Evolutionary conservation across 108 stramenopile genomes (phyloP).

Genomic region (Cyclotella kingstonii): DNA sequence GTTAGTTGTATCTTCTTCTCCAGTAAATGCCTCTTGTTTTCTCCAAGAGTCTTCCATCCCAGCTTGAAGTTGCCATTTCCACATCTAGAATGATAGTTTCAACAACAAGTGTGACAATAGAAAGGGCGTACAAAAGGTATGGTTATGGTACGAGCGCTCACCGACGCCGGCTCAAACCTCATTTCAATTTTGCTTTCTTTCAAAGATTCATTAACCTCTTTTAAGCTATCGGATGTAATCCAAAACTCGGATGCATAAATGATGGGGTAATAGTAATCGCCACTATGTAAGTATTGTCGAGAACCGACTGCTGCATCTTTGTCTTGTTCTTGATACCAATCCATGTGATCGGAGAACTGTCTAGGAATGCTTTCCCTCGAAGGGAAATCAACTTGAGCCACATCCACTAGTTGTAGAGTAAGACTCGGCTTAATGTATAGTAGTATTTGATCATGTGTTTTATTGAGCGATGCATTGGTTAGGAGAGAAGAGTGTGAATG

Average conservation of each 20-base stretch:
- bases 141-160: no score
- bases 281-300: no score
- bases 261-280: conserved; percentile 54
- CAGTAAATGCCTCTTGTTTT: conserved; percentile 50
- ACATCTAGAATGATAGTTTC: conserved; percentile 41
- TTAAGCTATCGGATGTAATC: conserved; percentile 53
- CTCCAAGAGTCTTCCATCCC: conserved; percentile 58
- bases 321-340: conserved; percentile 39
- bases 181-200: conserved; percentile 45
- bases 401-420: conserved; percentile 52
- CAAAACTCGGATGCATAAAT: conserved; percentile 74
- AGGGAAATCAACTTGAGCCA: conserved; percentile 33
- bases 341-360: conserved; percentile 46
- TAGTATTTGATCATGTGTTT: conserved; percentile 46
- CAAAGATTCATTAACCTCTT: conserved; percentile 61
- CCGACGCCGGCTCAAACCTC: conserved; percentile 40
- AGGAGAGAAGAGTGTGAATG: conserved; percentile 25
- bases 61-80: conserved; percentile 70
- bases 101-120: background rate
- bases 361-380: conserved; percentile 27
- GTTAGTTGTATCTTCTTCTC: conserved; percentile 50
- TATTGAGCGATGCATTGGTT: conserved; percentile 41
- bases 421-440: conserved; percentile 52
- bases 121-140: no score
- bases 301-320: background rate